Evolutionary conservation across 129 eudicot genomes (phyloP).

Genomic region (Ambrosia trifida): DNA sequence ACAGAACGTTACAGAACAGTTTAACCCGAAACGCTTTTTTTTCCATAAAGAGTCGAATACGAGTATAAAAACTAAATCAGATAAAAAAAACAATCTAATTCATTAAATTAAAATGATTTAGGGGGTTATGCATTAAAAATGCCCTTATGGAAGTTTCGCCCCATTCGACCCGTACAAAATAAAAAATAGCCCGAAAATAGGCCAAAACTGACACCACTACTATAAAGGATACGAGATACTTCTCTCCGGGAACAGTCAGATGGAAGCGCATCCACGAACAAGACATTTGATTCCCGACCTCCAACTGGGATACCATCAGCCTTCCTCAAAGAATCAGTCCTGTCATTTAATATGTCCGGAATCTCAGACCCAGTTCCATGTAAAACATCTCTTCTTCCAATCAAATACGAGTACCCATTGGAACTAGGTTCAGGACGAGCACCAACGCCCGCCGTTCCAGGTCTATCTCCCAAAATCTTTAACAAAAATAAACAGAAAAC

Average conservation of each 20-base stretch:
- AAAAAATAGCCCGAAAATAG: background rate
- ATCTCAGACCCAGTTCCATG: slow-evolving; percentile 38
- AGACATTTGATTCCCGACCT: slow-evolving; percentile 56
- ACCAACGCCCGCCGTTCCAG: slow-evolving; percentile 44
- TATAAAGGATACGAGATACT: slow-evolving; percentile 84
- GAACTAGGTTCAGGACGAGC: slow-evolving; percentile 47
- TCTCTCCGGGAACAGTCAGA: slow-evolving; percentile 83
- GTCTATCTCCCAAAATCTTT: slow-evolving; percentile 43
- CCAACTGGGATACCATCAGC: slow-evolving; percentile 43
- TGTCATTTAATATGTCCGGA: slow-evolving; percentile 43
- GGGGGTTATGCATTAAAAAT: slow-evolving; percentile 9
- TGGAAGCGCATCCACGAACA: slow-evolving; percentile 90
- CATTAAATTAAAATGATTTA: background rate
- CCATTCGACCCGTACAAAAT: background rate
- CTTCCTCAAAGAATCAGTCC: slow-evolving; percentile 53
- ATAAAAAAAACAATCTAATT: background rate
- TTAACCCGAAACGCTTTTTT: background rate
- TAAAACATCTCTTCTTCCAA: slow-evolving; percentile 39
- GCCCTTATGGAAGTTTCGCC: background rate
- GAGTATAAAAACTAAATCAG: background rate
- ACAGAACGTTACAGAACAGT: too few relatives aligned
- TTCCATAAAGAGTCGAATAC: background rate
- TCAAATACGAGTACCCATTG: slow-evolving; percentile 42
- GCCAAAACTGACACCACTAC: background rate
- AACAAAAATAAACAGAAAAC: background rate